Evolutionary conservation across 495 filamentous ascomycete species (phyloP).

Genomic region (Stereocaulon alpinum): DNA sequence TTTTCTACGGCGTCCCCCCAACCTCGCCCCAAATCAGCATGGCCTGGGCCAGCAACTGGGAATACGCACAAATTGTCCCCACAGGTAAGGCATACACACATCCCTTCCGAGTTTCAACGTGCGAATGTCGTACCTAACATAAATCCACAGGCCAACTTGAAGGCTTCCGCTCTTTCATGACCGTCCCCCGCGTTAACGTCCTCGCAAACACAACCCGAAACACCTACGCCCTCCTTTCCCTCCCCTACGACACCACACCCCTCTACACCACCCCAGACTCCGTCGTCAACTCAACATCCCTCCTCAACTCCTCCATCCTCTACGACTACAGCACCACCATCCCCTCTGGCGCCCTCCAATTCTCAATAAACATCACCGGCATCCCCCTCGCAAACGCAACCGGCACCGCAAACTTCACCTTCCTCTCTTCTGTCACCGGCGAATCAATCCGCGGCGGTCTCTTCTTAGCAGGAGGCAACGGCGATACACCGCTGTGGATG

Average conservation of each 20-base stretch:
- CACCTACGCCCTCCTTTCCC: conserved; percentile 35
- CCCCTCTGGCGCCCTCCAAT: conserved; percentile 35
- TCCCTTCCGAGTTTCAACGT: too few relatives aligned
- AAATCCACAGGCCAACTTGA: conserved; percentile 26
- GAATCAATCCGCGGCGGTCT: conserved; percentile 40
- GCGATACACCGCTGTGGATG: conserved; percentile 37
- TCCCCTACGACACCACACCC: conserved; percentile 30
- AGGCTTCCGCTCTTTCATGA: conserved; percentile 44
- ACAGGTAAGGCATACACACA: conserved; percentile 19
- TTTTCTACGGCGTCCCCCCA: conserved; percentile 38
- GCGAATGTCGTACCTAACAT: too few relatives aligned
- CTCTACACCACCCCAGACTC: conserved; percentile 23
- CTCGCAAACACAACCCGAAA: conserved; percentile 34
- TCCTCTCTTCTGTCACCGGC: conserved; percentile 35
- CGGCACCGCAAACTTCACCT: conserved; percentile 41
- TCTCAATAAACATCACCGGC: conserved; percentile 35
- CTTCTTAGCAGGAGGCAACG: conserved; percentile 29
- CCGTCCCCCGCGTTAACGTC: conserved; percentile 35
- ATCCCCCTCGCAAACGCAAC: conserved; percentile 28
- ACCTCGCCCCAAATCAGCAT: conserved; percentile 35
- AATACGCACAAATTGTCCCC: conserved; percentile 42
- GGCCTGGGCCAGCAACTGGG: conserved; percentile 53
- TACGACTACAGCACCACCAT: conserved; percentile 32
- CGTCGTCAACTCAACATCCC: conserved; percentile 24
- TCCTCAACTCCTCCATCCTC: conserved; percentile 30